Evolutionary conservation across 1,139 yeast genomes (phyloP).

Genomic region (Suhomyces yuchorum): DNA sequence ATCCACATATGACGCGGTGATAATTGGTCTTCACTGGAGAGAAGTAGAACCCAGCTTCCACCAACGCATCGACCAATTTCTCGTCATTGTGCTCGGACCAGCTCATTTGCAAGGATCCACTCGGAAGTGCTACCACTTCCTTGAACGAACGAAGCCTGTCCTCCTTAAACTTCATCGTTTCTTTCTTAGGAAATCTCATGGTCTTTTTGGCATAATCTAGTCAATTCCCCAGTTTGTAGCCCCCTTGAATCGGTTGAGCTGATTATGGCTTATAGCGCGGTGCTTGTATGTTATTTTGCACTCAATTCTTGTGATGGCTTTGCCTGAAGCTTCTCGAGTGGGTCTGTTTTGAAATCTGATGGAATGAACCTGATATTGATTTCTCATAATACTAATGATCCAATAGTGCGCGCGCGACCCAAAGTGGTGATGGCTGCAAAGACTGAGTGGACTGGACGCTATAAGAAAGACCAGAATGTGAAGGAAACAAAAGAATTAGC

Average conservation of each 20-base stretch:
- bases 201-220: background rate
- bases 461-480: too few species aligned
- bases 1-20: conserved; percentile 60
- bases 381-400: background rate
- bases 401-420: background rate
- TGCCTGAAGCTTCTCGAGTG: too few species aligned
- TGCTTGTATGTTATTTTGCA: too few species aligned
- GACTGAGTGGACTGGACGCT: too few species aligned
- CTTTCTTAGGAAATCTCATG: conserved; percentile 19
- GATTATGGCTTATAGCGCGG: background rate
- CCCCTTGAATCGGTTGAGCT: background rate
- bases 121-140: conserved; percentile 11
- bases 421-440: background rate
- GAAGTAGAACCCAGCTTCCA: conserved; percentile 70
- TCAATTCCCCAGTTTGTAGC: background rate
- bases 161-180: conserved; percentile 21
- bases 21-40: conserved; percentile 52
- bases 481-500: too few species aligned
- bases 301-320: background rate
- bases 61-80: conserved; percentile 46
- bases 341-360: background rate
- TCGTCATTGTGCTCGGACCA: conserved; percentile 33
- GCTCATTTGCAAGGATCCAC: conserved; percentile 20
- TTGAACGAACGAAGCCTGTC: conserved; percentile 34
- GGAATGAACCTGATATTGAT: background rate